Base-by-base conservation (phyloP, 116 monocot genomes). In the Trichopus zeylanicus region DNA sequence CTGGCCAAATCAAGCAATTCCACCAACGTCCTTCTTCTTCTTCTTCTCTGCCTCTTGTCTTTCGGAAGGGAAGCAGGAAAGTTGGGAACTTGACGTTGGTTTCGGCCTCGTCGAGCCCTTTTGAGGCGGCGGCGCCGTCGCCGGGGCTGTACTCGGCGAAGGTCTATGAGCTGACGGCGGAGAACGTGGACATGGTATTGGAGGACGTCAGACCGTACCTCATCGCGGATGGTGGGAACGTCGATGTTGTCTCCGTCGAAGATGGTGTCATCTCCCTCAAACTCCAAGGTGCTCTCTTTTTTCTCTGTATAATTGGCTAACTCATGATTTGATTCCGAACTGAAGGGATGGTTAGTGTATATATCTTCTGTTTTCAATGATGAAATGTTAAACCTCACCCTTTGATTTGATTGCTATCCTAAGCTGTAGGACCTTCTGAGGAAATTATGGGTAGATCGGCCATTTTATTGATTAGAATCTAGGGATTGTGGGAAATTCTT, bases 161-260 rank as follows among this genome's bases (percentile, higher is more conserved):
- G 66, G 53, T 67, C 47, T 81, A 72, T 31, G 86, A 94, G 29
- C 83, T 94, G 26, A 94, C 80, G 3, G 71, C 51, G 57, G 83
- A 78, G 70, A 94, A 88, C 93, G 89, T 94, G 58, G 67, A 89
- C 71, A 46, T 78, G 68, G 89, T 89, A 7, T 65, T 94, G 38
- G 89, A 94, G 48, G 89, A 89, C 31, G 93, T 94, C 28, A 65
- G 93, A 5, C 93, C 93, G 0, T 94, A 94, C 65, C 93, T 94
- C 53, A 83, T 94, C 66, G 60, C 93, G 25, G 93, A 94, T 29
- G 93, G 93, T 3, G 93, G 93, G 4, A 72, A 94, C 70, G 93
- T 94, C 29, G 86, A 80, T 16, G 93, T 94, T 11, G 93, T 86
- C 3, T 76, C 74, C 19, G 86, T 89, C 16, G 89, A 78, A 9